Base-by-base conservation (phyloP, 176 grass and related monocot genomes). In the Raddia distichophylla region DNA sequence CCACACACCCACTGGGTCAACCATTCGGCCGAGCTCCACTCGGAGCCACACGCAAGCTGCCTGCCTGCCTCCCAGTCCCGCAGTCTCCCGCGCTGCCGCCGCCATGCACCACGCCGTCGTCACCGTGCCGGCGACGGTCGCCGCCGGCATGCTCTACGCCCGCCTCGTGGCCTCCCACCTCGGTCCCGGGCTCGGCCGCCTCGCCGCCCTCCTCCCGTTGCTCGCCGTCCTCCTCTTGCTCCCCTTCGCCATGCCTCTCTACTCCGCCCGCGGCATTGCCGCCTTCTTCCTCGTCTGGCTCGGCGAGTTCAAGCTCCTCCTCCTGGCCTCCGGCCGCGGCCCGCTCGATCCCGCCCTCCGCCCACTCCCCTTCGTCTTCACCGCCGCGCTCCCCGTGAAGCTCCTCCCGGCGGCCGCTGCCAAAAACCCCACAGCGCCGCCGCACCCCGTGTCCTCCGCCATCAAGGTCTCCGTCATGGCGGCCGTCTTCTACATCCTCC, bases 341-440 rank as follows among this genome's bases (percentile, higher is more conserved):
- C 87, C 82, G 33, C 82, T 89, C n/a, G 32, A 80, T 32, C 53
- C 76, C 5, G 34, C 73, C 32, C 67, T 83, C 35, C 68, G 74
- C 5, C 76, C 74, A 50, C 74, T 75, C 46, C 12, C 14, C 22
- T 89, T 85, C 45, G 27, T 89, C 77, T 75, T 48, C 46, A 35
- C 62, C 8, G 61, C 87, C 20, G 62, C 62, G 37, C 82, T 89
- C 45, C 87, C 87, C 1, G 75, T 91, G 19, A 91, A 91, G 69
- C 50, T 85, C 37, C 63, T 16, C 13, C 34, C 5, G 1, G 12
- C 20, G 12, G 35, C 37, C 3, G 5, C 57, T 17, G 15, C 32
- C 27, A 40, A 5, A 40, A 40, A 40, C 37, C 37, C 37, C 33
- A 13, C 18, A 60, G 57, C 57, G 18, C 20, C 27, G 27, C 27